Evolutionary conservation across 768 basidiomycete genomes (phyloP).

Genomic region (Atractiella rhizophila): DNA sequence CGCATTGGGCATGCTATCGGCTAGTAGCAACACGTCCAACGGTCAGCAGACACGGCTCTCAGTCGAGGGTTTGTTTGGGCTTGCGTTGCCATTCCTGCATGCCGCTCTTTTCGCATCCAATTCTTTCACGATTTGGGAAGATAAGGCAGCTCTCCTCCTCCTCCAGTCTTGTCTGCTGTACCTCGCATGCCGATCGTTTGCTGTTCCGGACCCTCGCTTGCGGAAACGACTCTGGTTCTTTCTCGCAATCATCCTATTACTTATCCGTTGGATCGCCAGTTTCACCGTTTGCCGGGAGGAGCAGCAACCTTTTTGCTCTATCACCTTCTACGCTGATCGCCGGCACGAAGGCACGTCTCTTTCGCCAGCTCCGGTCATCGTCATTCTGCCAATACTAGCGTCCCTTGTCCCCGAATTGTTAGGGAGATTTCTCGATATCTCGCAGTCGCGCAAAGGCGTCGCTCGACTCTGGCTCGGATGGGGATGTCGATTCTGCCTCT

Average conservation of each 20-base stretch:
- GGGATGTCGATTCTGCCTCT: conserved; percentile 34
- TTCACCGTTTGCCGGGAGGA: conserved; percentile 87
- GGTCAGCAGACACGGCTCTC: too few relatives aligned
- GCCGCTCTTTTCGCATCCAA: conserved; percentile 61
- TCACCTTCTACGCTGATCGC: conserved; percentile 46
- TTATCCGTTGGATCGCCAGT: conserved; percentile 46
- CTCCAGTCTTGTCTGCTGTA: conserved; percentile 34
- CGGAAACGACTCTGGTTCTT: conserved; percentile 52
- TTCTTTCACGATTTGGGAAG: conserved; percentile 97
- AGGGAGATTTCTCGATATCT: conserved; percentile 34
- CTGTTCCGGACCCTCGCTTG: conserved; percentile 41
- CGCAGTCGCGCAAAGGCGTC: conserved; percentile 46
- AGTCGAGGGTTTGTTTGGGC: not conserved
- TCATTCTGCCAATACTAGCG: conserved; percentile 34
- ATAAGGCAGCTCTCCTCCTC: conserved; percentile 51
- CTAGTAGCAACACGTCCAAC: too few relatives aligned
- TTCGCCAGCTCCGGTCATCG: conserved; percentile 35
- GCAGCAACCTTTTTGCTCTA: conserved; percentile 63
- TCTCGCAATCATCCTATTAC: conserved; percentile 36
- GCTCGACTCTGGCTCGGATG: conserved; percentile 38
- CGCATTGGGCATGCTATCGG: not conserved
- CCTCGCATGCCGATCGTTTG: conserved; percentile 35
- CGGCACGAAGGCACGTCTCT: conserved; percentile 26
- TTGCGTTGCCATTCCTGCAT: conserved; percentile 34
- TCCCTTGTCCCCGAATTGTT: conserved; percentile 34